Evolutionary conservation across 768 basidiomycete species (phyloP).

Genomic region (Royoungia palumana): DNA sequence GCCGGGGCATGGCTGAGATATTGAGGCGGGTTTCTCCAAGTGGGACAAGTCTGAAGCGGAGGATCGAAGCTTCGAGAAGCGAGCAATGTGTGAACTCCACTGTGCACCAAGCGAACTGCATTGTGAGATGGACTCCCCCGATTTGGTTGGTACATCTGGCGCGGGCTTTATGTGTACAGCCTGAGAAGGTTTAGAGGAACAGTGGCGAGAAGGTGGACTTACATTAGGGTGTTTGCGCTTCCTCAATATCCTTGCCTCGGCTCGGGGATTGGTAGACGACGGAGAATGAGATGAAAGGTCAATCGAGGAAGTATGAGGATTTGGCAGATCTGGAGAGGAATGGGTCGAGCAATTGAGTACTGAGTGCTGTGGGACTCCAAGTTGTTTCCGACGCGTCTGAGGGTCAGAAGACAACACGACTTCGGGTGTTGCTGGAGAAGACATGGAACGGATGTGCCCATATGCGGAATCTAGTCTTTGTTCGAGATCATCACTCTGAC

Average conservation of each 20-base stretch:
- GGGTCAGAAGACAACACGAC: constrained; percentile 24
- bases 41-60: background rate
- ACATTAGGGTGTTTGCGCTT: background rate
- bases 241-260: background rate
- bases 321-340: constrained; percentile 21
- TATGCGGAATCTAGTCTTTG: constrained; percentile 24
- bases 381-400: constrained; percentile 24
- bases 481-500: constrained; percentile 17
- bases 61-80: background rate
- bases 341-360: constrained; percentile 21
- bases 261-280: background rate
- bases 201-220: background rate
- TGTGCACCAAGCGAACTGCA: background rate
- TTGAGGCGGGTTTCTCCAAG: background rate
- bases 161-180: background rate
- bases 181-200: background rate
- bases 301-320: constrained; percentile 16
- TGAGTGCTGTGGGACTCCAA: constrained; percentile 31
- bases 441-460: constrained; percentile 23
- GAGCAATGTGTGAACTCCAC: background rate
- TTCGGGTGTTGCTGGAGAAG: constrained; percentile 7
- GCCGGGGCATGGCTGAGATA: background rate
- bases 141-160: background rate
- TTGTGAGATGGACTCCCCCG: background rate
- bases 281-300: background rate